Percentiles rank a stretch among this genome's conserved stretches.
Conservation (phyloP, 164 flowering plant species). For the Protea cynaroides region DNA sequence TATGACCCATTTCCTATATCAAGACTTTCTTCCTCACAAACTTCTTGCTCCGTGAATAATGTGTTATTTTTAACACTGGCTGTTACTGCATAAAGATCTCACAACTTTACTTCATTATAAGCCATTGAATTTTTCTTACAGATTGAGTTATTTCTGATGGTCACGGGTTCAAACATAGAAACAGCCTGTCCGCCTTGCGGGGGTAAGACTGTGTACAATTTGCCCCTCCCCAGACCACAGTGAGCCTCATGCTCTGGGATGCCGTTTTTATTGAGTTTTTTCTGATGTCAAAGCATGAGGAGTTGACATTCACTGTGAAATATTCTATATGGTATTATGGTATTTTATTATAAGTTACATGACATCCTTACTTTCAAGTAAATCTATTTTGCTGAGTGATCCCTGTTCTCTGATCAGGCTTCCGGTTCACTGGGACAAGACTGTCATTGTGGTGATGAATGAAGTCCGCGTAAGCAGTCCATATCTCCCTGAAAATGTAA, state of each 20-base stretch:
- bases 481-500: slow-evolving; percentile 76
- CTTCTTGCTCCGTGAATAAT: too few species aligned
- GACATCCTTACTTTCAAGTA: background rate
- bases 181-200: too few species aligned
- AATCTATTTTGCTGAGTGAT: background rate
- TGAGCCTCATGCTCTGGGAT: background rate
- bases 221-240: background rate
- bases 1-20: too few species aligned
- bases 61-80: too few species aligned
- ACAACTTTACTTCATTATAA: background rate
- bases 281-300: too few species aligned
- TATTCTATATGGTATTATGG: background rate
- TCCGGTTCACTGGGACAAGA: slow-evolving; percentile 97
- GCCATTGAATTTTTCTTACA: background rate
- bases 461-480: slow-evolving; percentile 92
- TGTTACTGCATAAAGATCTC: too few species aligned
- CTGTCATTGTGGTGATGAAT: slow-evolving; percentile 82
- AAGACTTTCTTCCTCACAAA: too few species aligned
- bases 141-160: background rate
- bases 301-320: too few species aligned
- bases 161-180: too few species aligned
- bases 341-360: background rate
- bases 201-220: too few species aligned
- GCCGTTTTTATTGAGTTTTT: too few species aligned
- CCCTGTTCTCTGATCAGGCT: slow-evolving; percentile 45